A percentile compares a stretch with the other conserved stretches of the same genome.
Conservation (phyloP, 129 eudicot species). For the Arctium lappa region DNA sequence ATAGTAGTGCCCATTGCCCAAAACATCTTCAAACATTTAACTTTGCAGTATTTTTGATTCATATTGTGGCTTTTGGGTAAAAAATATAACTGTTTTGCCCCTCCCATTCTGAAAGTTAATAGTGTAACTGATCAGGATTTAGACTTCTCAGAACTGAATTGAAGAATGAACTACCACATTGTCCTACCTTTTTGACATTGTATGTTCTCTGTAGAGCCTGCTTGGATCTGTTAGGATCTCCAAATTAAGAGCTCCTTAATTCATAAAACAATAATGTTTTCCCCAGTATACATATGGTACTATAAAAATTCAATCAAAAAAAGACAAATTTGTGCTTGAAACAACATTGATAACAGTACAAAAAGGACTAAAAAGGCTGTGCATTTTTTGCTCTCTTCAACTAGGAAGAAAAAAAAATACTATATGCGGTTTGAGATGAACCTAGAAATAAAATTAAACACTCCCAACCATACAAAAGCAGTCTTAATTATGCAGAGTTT, state of each 20-base stretch:
- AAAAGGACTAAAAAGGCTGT: not conserved
- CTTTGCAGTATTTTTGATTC: not conserved
- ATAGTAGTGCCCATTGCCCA: not conserved
- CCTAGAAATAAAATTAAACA: not conserved
- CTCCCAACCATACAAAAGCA: conserved; percentile 12
- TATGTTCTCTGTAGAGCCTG: conserved; percentile 18
- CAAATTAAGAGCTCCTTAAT: conserved; percentile 23
- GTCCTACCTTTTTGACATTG: conserved; percentile 14
- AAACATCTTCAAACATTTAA: not conserved
- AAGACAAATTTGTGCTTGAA: conserved; percentile 19
- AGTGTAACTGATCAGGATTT: not conserved
- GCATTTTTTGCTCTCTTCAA: conserved; percentile 2
- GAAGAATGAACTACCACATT: conserved; percentile 24
- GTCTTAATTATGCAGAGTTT: not conserved
- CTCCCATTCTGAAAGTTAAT: not conserved
- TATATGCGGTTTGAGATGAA: not conserved
- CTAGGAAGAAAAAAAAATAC: not conserved
- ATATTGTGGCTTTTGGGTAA: not conserved
- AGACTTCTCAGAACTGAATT: conserved; percentile 15
- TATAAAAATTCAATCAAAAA: not conserved
- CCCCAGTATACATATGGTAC: not conserved
- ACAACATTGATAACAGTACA: conserved; percentile 7
- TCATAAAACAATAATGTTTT: conserved; percentile 16
- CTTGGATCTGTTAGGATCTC: conserved; percentile 21
- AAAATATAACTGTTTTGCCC: not conserved